These are phyloP conservation scores for Globisporangium rhizosaccharum DNA, from an alignment of 352 stramenopile genomes.

Conservation along the genomic window DNA sequence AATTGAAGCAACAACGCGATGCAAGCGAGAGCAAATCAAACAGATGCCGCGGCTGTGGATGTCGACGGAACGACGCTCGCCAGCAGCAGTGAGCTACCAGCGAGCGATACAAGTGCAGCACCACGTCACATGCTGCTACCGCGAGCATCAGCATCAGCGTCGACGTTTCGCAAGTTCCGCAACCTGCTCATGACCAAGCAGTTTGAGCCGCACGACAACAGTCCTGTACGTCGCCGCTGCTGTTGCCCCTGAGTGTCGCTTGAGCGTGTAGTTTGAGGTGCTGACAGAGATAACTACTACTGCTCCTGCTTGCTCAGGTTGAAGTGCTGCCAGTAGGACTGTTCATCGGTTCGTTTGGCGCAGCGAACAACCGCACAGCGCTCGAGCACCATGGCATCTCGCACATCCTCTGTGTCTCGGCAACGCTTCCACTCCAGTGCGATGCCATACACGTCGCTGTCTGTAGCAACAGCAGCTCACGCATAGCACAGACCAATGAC, in stretches of 20 bases:
- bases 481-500: neutral
- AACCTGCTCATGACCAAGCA: slow-evolving; percentile 49
- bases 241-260: neutral
- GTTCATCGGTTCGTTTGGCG: slow-evolving; percentile 67
- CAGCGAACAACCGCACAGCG: slow-evolving; percentile 40
- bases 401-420: slow-evolving; percentile 55
- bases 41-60: too few relatives aligned
- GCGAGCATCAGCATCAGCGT: neutral
- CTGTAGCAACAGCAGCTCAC: neutral
- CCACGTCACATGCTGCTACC: too few relatives aligned
- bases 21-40: too few relatives aligned
- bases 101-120: neutral
- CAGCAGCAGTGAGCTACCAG: too few relatives aligned
- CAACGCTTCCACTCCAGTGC: slow-evolving; percentile 34
- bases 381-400: slow-evolving; percentile 38
- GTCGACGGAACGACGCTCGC: too few relatives aligned
- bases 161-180: slow-evolving; percentile 51
- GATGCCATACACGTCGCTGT: neutral
- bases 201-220: slow-evolving; percentile 38
- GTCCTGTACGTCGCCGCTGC: slow-evolving; percentile 20
- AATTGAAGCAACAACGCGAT: too few relatives aligned
- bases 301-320: slow-evolving; percentile 6
- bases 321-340: slow-evolving; percentile 30
- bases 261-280: too few relatives aligned
- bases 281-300: neutral